Percentiles rank a stretch among this genome's conserved stretches.
These are phyloP conservation scores for Neopestalotiopsis sp. DNA, from an alignment of 2,329 filamentous ascomycete species.

Conservation along the genomic window DNA sequence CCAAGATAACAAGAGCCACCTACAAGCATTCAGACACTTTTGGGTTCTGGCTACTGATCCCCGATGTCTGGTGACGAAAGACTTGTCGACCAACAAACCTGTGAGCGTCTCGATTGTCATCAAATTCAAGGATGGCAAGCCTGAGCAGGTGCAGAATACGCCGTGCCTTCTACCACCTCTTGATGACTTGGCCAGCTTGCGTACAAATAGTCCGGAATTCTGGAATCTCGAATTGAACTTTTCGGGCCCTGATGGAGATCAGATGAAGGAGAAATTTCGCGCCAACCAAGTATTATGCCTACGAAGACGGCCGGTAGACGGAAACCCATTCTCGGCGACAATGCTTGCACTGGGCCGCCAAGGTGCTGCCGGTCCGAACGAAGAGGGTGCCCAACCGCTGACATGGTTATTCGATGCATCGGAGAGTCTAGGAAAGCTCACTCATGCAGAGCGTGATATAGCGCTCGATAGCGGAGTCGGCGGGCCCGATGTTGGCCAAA, in stretches of 20 bases:
- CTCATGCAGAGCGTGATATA: conserved; percentile 68
- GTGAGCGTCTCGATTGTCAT: conserved; percentile 76
- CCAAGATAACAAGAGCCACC: conserved; percentile 90
- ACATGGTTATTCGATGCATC: conserved; percentile 76
- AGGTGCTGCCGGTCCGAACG: conserved; percentile 33
- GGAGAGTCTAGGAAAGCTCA: conserved; percentile 54
- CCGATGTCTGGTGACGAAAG: conserved; percentile 85
- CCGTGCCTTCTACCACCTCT: conserved; percentile 70
- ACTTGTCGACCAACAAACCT: conserved; percentile 82
- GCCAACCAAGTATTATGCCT: conserved; percentile 77
- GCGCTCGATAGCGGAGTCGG: conserved; percentile 60
- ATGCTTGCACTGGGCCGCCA: conserved; percentile 70
- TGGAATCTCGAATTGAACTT: conserved; percentile 87
- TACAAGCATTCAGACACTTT: conserved; percentile 95
- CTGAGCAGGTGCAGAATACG: conserved; percentile 49
- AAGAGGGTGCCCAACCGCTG: conserved; percentile 53
- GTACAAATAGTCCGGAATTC: conserved; percentile 67
- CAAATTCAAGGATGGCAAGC: conserved; percentile 48
- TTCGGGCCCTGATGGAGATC: conserved; percentile 61
- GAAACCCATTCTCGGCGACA: conserved; percentile 74
- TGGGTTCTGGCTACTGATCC: conserved; percentile 95
- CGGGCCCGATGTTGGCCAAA: conserved; percentile 51
- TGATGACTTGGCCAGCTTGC: conserved; percentile 63
- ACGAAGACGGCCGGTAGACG: conserved; percentile 70
- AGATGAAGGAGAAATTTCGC: conserved; percentile 67